Evolutionary conservation across 169 alveolate species (phyloP), one percentile per base, ranked within the genome.

Genomic region (Plasmodium reichenowi): DNA sequence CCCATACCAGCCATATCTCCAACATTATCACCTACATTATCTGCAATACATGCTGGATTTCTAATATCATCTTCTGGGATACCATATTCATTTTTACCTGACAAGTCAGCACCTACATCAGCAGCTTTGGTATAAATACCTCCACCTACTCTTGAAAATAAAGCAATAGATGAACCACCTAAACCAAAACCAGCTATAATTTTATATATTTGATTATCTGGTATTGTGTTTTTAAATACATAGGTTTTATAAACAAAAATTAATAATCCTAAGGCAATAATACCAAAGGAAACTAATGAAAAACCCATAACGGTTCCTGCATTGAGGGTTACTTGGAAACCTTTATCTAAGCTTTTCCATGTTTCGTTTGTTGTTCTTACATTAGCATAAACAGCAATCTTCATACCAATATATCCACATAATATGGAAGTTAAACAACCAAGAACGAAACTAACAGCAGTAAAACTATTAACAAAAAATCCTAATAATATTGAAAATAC

Each of bases 1-100:
- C 98, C 98, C 98, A 96, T 96, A 48, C 99, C 99, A n/a, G 98
- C 99, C 60, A 96, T 94, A 83, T 97, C 98, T 38, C 98, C 98
- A 17, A 97, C 98, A 89, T 97, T 97, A 91, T 97, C 99, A 22
- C 99, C 99, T 29, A 97, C 99, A 91, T 96, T 97, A 93, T 97
- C 99, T 26, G 98, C 99, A 67, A 97, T 97, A 88, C 97, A 94
- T 13, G 98, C 98, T 8, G 99, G 98, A 85, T 97, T 97, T 72
- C 97, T 92, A 66, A 97, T 97, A 91, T 96, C 97, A 68, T 97
- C 99, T 92, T 97, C 99, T 20, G 96, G 96, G 71, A 96, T 92
- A 56, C 96, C 98, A 56, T 71, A 93, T 92, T 95, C 97, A n/a
- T 95, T 96, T 91, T 96, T 97, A 60, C 98, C 98, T 15, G 97